These are phyloP conservation scores for Mycena sp. DNA, from an alignment of 1,284 basidiomycete species.

Conservation along the genomic window DNA sequence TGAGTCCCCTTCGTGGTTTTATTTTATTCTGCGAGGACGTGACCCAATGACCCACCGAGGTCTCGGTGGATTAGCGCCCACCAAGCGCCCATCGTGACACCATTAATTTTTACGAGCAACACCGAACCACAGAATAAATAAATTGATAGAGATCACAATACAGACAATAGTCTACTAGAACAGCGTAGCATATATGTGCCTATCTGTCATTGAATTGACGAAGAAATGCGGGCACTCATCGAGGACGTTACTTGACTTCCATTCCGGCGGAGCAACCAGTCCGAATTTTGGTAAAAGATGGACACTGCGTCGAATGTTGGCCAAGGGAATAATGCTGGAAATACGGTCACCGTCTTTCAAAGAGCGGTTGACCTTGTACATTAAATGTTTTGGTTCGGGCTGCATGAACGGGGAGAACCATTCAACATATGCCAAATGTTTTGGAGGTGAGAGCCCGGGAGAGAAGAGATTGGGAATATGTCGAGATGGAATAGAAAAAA, in stretches of 20 bases:
- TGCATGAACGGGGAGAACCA: constrained; percentile 5
- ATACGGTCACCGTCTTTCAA: not conserved
- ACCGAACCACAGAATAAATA: too few species aligned
- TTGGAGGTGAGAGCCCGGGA: too few species aligned
- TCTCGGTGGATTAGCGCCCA: too few species aligned
- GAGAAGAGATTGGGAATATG: too few species aligned
- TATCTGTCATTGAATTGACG: not conserved
- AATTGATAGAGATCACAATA: too few species aligned
- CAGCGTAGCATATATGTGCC: not conserved
- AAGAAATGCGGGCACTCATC: not conserved
- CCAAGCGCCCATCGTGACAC: too few species aligned
- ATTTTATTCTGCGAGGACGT: too few species aligned
- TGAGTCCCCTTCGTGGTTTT: too few species aligned
- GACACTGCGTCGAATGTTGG: constrained; percentile 4
- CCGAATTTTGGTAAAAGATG: too few species aligned
- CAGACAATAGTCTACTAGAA: not conserved
- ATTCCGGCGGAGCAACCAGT: not conserved
- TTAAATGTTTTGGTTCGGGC: constrained; percentile 5
- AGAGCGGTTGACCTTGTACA: constrained; percentile 11
- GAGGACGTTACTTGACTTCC: not conserved
- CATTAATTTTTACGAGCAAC: too few species aligned
- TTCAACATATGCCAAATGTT: constrained; percentile 4
- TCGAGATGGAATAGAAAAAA: too few species aligned
- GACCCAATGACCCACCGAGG: too few species aligned
- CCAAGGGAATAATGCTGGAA: not conserved